Evolutionary conservation across 2,329 filamentous ascomycete species (phyloP).

Genomic region (Neurospora sp.): DNA sequence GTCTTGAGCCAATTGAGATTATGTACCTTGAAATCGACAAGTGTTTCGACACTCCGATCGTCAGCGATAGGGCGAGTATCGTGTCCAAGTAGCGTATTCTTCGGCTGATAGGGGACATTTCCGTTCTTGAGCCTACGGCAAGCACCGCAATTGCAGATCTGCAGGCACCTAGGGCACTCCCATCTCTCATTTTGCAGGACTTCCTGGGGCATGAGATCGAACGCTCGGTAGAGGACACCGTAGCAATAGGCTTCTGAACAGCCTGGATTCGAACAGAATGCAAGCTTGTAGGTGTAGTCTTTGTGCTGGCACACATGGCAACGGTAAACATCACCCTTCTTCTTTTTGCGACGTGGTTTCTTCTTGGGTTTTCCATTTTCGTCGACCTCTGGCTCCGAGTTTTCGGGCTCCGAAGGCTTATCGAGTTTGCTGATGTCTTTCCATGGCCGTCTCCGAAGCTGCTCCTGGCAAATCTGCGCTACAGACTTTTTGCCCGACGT

Average conservation of each 20-base stretch:
- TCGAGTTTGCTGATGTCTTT: constrained; percentile 64
- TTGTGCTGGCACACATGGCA: constrained; percentile 81
- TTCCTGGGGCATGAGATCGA: constrained; percentile 77
- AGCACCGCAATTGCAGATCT: constrained; percentile 76
- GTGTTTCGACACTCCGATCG: constrained; percentile 76
- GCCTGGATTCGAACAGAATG: constrained; percentile 59
- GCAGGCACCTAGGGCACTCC: constrained; percentile 79
- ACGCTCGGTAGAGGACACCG: constrained; percentile 82
- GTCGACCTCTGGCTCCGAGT: constrained; percentile 45
- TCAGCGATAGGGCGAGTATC: constrained; percentile 88
- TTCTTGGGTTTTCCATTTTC: constrained; percentile 53
- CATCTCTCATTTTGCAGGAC: constrained; percentile 74
- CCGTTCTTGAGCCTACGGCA: constrained; percentile 62
- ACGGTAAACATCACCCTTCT: constrained; percentile 43
- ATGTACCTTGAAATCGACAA: constrained; percentile 84
- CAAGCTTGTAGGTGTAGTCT: constrained; percentile 78
- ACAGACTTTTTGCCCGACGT: constrained; percentile 65
- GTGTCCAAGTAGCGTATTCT: constrained; percentile 78
- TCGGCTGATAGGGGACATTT: constrained; percentile 73
- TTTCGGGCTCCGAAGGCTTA: constrained; percentile 38
- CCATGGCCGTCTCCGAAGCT: constrained; percentile 70
- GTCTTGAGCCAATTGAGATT: constrained; percentile 75
- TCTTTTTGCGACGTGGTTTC: constrained; percentile 46
- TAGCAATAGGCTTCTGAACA: constrained; percentile 82
- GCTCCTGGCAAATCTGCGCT: constrained; percentile 89